Evolutionary conservation across 2,329 filamentous ascomycete species (phyloP), one percentile per base, ranked within the genome.

Genomic region (Clarireedia homoeocarpa): DNA sequence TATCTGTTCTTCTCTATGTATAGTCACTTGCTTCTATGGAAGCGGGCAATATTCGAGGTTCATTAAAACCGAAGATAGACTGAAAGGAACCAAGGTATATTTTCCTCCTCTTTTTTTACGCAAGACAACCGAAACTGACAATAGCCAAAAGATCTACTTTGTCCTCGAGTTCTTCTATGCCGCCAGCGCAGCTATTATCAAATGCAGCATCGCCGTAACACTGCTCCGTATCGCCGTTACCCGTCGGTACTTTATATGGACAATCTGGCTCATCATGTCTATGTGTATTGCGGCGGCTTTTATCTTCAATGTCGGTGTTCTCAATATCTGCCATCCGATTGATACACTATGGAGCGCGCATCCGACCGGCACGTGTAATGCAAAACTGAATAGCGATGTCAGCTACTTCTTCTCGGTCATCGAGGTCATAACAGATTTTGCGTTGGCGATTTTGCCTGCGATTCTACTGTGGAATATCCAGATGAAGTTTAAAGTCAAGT

Each of bases 391-490:
- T 58, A 68, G 64, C 59, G 63, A 64, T 47, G 60, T 70, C 36
- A 66, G 64, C 59, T 69, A 69, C 61, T 67, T 69, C 61, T 67
- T 70, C 54, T 70, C 70, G 1, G 65, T 66, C 47, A 61, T 74
- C 45, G 72, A 72, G 45, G 69, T 71, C 23, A 14, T 67, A 15
- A 72, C 70, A 2, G 73, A 75, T 55, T 75, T 73, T 72, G 68
- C 67, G 6, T 68, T 73, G 20, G 72, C 68, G 30, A 69, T 73
- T 5, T 62, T 75, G 2, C 73, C 73, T 0, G 67, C 71, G 9
- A 67, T 72, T 40, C 51, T 75, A 2, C 69, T 75, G 9, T 73
- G 71, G 70, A 68, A 71, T 15, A 58, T 74, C 6, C 69, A 73
- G 51, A 73, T 75, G 69, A 73, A 71, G 53, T 63, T 45, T 1